Evolutionary conservation across 495 filamentous ascomycete species (phyloP).

Genomic region (Hypoxylon crocopeplum): DNA sequence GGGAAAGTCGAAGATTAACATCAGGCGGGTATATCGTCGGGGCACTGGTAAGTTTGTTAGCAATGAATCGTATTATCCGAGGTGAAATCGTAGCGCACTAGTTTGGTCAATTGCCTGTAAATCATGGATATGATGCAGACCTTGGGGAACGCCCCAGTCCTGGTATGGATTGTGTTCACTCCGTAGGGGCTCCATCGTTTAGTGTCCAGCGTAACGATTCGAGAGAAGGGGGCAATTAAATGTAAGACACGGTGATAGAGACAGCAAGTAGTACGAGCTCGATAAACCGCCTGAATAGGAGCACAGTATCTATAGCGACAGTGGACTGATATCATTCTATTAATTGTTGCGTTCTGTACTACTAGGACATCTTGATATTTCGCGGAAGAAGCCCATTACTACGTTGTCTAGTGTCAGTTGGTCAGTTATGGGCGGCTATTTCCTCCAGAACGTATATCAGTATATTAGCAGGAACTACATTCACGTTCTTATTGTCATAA

Average conservation of each 20-base stretch:
- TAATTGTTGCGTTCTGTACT: too few species aligned
- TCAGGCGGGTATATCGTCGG: neutral
- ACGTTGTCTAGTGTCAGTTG: too few species aligned
- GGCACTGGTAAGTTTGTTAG: neutral
- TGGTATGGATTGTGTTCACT: neutral
- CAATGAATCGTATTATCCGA: neutral
- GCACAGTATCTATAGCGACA: too few species aligned
- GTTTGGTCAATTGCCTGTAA: neutral
- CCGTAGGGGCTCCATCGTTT: neutral
- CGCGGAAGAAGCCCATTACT: too few species aligned
- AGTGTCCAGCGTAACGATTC: neutral
- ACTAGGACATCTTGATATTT: too few species aligned
- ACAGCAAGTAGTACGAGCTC: too few species aligned
- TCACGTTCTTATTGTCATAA: too few species aligned
- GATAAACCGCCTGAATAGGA: too few species aligned
- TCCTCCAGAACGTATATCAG: neutral
- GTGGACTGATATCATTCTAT: too few species aligned
- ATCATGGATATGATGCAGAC: neutral
- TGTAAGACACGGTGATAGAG: too few species aligned
- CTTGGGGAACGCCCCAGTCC: neutral
- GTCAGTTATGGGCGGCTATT: too few species aligned
- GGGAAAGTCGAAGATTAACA: conserved; percentile 5
- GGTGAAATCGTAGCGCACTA: neutral
- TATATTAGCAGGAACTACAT: neutral
- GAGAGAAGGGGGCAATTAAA: too few species aligned